Conservation (phyloP, 495 filamentous ascomycete genomes). For the Neurospora sp. region DNA sequence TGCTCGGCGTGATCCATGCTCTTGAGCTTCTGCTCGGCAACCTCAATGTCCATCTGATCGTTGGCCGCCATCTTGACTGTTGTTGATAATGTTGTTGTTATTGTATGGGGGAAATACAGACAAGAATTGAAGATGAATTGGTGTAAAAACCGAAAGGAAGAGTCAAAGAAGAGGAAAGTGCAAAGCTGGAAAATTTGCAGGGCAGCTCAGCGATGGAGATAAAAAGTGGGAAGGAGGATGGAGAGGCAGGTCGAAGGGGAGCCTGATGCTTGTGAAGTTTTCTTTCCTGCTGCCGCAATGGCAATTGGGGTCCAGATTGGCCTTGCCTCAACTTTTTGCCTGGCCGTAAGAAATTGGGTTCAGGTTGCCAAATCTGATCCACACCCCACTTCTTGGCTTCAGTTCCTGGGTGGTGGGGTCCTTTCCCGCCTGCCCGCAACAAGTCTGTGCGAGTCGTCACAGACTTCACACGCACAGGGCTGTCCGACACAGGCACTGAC, state of each 20-base stretch:
- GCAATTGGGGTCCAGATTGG: conserved; percentile 2
- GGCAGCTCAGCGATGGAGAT: background rate
- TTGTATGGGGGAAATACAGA: background rate
- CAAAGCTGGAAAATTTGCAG: conserved; percentile 1
- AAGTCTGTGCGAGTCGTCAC: background rate
- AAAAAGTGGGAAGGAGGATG: background rate
- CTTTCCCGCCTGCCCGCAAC: background rate
- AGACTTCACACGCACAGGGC: background rate
- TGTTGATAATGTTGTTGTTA: background rate
- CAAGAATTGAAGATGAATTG: background rate
- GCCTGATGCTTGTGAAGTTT: background rate
- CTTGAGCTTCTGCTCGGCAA: conserved; percentile 42
- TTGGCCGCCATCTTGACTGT: conserved; percentile 26
- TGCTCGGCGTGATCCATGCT: conserved; percentile 79
- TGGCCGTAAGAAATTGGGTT: conserved; percentile 7
- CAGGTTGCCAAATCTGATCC: conserved; percentile 2
- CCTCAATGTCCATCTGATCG: conserved; percentile 34
- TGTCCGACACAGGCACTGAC: background rate
- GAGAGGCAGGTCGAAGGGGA: background rate
- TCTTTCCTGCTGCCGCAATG: background rate
- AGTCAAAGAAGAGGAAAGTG: background rate
- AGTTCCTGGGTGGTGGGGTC: background rate
- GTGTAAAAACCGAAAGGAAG: background rate
- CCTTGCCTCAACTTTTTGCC: conserved; percentile 1
- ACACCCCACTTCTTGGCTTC: background rate